These are phyloP conservation scores for Cryptomeria japonica DNA, from an alignment of 75 land plant genomes.

Conservation along the genomic window DNA sequence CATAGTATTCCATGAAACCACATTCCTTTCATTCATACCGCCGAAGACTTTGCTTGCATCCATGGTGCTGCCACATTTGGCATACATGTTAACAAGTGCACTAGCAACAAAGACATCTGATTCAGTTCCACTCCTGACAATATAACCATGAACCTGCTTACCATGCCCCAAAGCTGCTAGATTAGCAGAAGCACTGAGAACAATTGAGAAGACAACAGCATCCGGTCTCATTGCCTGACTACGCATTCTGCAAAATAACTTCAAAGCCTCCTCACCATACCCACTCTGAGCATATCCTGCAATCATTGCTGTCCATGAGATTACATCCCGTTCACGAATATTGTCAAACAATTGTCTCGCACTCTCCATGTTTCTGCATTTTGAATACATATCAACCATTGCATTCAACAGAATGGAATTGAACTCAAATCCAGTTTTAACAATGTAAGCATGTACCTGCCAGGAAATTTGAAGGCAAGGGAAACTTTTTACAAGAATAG, in stretches of 20 bases:
- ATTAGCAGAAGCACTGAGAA: conserved; percentile 58
- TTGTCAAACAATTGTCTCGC: conserved; percentile 34
- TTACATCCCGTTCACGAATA: conserved; percentile 25
- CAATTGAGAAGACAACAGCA: conserved; percentile 52
- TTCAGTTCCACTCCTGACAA: conserved; percentile 44
- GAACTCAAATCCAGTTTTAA: conserved; percentile 29
- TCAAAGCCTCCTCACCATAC: conserved; percentile 45
- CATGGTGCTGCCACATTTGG: conserved; percentile 54
- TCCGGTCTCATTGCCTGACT: conserved; percentile 35
- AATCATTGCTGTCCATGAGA: conserved; percentile 64
- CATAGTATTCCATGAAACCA: conserved; percentile 64
- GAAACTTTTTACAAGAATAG: neutral
- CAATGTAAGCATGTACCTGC: conserved; percentile 47
- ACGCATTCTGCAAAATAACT: conserved; percentile 29
- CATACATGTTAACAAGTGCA: conserved; percentile 72
- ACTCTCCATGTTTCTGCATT: conserved; percentile 33
- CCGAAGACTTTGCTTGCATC: conserved; percentile 43
- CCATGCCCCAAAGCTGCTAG: conserved; percentile 52
- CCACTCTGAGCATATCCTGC: conserved; percentile 50
- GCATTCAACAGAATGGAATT: conserved; percentile 50
- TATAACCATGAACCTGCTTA: conserved; percentile 55
- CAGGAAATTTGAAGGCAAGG: neutral
- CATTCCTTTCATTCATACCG: conserved; percentile 37
- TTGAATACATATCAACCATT: conserved; percentile 69
- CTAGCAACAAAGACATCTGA: conserved; percentile 42